Conservation (phyloP, 148 eudicot genomes). For the Persicaria maculosa region DNA sequence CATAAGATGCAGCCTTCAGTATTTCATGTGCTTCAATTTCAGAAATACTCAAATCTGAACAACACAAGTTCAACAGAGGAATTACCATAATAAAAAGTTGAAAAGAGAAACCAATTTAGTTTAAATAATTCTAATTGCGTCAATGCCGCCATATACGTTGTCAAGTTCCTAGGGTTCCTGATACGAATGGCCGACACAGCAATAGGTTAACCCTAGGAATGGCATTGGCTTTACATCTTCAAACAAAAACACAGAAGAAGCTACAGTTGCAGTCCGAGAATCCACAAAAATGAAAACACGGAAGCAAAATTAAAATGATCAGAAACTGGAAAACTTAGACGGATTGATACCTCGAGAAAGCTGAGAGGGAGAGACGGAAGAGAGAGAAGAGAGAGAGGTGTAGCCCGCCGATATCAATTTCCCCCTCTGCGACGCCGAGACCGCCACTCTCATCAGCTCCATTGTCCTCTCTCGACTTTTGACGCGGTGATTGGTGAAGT, state of each 20-base stretch:
- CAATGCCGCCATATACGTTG: not conserved
- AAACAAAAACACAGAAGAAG: not conserved
- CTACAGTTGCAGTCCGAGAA: not conserved
- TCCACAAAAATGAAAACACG: not conserved
- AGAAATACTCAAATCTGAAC: constrained; percentile 54
- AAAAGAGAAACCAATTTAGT: not conserved
- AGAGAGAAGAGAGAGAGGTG: constrained; percentile 61
- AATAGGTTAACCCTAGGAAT: not conserved
- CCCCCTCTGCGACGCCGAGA: constrained; percentile 64
- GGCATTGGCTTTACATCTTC: not conserved
- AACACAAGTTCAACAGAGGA: not conserved
- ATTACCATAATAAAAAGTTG: not conserved
- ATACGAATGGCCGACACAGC: not conserved
- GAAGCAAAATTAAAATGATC: not conserved
- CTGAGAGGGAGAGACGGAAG: constrained; percentile 41
- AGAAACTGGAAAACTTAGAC: not conserved
- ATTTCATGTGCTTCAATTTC: constrained; percentile 68
- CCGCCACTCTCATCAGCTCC: constrained; percentile 54
- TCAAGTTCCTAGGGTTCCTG: constrained; percentile 2
- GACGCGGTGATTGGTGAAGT: constrained; percentile 1
- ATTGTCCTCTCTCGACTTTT: constrained; percentile 23
- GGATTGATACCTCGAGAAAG: constrained; percentile 51
- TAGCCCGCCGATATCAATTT: constrained; percentile 78
- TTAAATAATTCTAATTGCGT: not conserved
- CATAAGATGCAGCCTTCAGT: constrained; percentile 56